Evolutionary conservation across 164 flowering plant species (phyloP), one percentile per base, ranked within the genome.

Genomic region (Chimonanthus praecox): DNA sequence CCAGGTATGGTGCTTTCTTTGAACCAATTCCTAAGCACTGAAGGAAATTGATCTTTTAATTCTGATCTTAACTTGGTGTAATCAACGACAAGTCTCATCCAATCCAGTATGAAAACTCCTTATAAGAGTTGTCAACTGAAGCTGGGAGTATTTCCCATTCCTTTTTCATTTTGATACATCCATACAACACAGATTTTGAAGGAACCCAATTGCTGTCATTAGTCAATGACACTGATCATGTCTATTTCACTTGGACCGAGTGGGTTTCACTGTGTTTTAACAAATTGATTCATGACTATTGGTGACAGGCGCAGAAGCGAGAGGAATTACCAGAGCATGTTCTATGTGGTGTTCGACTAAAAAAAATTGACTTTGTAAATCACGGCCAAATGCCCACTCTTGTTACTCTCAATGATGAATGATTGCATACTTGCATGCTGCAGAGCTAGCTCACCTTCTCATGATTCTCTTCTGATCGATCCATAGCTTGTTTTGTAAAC

Each of bases 301-400:
- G 21, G 5, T 16, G 10, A 72, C 89, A 95, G 98, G 99, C 97
- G 70, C 99, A 95, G 70, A 93, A 89, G 74, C 91, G 82, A 7
- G 97, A 95, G 71, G 98, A 95, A 74, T 82, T 95, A 47, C 99
- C 98, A 4, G 98, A 95, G 83, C 83, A 89, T 74, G 87, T 89
- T 20, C 74, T 95, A 18, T 91, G 98, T 74, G 89, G 98, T 74
- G 78, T 88, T 76, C 84, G 96, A 71, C 74, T 95, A 80, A 89
- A 87, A 87, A 90, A 88, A 82, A 84, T 95, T 47, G 93, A 90
- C 71, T 88, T 94, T 72, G 87, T 88, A 5, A 82, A 94, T 77
- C 83, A 81, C 49, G 99, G 97, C 33, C 98, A 95, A 73, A 88
- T 96, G 62, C 98, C 97, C 0, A 87, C 88, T 0, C 73, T 95